Base-by-base conservation (phyloP, 1,284 basidiomycete genomes). In the Fomes fomentarius region DNA sequence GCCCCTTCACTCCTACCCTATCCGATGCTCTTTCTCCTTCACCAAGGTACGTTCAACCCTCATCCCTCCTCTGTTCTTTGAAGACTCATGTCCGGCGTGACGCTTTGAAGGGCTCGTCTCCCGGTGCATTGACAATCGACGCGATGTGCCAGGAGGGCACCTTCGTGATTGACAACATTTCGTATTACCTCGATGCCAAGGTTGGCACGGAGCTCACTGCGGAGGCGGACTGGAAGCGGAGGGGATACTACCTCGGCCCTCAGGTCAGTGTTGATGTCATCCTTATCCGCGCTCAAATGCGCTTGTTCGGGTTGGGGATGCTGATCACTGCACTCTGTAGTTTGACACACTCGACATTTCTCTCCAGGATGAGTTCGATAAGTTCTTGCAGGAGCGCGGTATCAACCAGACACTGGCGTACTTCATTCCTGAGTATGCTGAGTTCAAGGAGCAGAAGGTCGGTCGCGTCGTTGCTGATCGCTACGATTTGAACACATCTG, bases 161-260 rank as follows among this genome's bases (percentile, higher is more conserved):
- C 11, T 94, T 98, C 71, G 76, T 89, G 28, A 79, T 96, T 58
- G 95, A 98, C 72, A 96, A 95, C 73, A 84, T 96, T 57, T 85
- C 93, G 4, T 96, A 80, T 78, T 97, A 96, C 75, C 74, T 78
- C 17, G 89, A 94, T 62, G 74, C 77, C 28, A 81, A 84, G 66
- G 66, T 93, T 31, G 95, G 89, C 14, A 89, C 85, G 10, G 87
- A 89, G 30, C 74, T 94, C 61, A 93, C 87, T 19, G 88, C 93
- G 7, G 94, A 98, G 61, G 91, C 91, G 12, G 96, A 98, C 76
- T 98, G 93, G 93, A 89, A 89, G 69, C 85, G 96, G 48, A 84
- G 95, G 39, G 93, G 91, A 9, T 76, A 91, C 63, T 98, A 97
- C 80, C 87, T 97, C 69, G 96, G 96, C 3, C 96, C 96, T 50